Percentiles rank a stretch among this genome's conserved stretches.
phyloP scores from a whole-genome alignment of 257 asterid genomes.

The Asclepias syriaca region DNA sequence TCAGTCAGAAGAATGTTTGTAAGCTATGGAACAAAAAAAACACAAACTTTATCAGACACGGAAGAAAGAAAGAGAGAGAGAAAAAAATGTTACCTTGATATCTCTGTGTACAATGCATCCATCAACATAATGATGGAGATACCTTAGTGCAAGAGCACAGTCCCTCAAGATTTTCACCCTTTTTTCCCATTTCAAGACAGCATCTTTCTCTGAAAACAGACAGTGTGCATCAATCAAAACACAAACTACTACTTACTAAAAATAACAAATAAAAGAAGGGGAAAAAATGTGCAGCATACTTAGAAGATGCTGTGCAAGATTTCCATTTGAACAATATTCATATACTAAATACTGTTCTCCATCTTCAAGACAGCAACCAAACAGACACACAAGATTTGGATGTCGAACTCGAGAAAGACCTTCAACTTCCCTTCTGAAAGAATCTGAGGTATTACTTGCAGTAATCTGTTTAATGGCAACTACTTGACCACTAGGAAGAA shows the following conservation, averaged over 20 bases:
- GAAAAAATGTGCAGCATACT: conserved; percentile 31
- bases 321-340: conserved; percentile 71
- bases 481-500: conserved; percentile 75
- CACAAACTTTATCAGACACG: conserved; percentile 2
- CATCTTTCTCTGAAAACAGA: conserved; percentile 48
- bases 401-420: conserved; percentile 72
- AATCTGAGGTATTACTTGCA: conserved; percentile 57
- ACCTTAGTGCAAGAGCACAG: conserved; percentile 69
- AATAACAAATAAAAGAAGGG: background rate
- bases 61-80: background rate
- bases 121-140: conserved; percentile 55
- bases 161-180: conserved; percentile 67
- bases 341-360: conserved; percentile 70
- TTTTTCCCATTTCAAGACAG: conserved; percentile 51
- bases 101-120: conserved; percentile 89
- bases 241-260: no score
- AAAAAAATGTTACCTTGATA: conserved; percentile 44
- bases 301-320: conserved; percentile 62
- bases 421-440: conserved; percentile 60
- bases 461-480: conserved; percentile 75
- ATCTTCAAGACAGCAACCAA: conserved; percentile 71
- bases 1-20: conserved; percentile 74
- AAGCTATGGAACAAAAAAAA: conserved; percentile 35
- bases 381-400: conserved; percentile 66
- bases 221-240: background rate